These are phyloP conservation scores for Rhodotorula sp. DNA, from an alignment of 1,284 basidiomycete genomes.

Conservation along the genomic window DNA sequence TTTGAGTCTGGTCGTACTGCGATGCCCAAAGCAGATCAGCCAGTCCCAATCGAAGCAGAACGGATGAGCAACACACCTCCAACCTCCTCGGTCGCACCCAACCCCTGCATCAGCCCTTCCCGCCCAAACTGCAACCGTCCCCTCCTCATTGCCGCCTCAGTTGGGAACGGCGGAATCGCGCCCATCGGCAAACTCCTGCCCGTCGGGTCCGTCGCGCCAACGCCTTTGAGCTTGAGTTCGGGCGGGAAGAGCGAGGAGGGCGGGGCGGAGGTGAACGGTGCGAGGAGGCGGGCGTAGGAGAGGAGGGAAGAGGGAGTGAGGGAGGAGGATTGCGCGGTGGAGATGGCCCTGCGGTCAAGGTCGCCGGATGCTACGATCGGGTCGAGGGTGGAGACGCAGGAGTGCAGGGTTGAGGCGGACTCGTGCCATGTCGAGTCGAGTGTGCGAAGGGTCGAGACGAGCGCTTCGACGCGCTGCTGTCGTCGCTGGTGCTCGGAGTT, in stretches of 20 bases:
- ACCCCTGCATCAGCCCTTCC: conserved; percentile 11
- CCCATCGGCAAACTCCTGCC: conserved; percentile 39
- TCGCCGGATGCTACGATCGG: conserved; percentile 28
- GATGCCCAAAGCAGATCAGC: background rate
- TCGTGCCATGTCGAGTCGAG: conserved; percentile 8
- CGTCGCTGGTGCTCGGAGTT: conserved; percentile 22
- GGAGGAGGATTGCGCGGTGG: background rate
- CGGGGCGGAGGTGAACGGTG: conserved; percentile 46
- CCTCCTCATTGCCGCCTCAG: conserved; percentile 44
- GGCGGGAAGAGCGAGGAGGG: conserved; percentile 33
- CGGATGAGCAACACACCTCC: conserved; percentile 31
- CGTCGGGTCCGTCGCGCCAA: conserved; percentile 36
- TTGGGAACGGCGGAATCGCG: conserved; percentile 45
- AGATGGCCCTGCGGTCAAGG: conserved; percentile 22
- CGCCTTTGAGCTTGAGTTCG: conserved; percentile 16
- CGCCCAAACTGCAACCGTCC: conserved; percentile 44
- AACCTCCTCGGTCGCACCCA: conserved; percentile 43
- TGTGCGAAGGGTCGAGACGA: conserved; percentile 4
- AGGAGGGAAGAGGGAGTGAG: conserved; percentile 22
- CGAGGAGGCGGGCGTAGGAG: conserved; percentile 42
- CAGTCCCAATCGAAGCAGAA: background rate
- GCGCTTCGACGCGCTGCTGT: conserved; percentile 16
- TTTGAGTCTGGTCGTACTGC: background rate
- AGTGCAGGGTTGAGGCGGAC: conserved; percentile 5
- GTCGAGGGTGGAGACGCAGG: conserved; percentile 4